Percentiles rank a stretch among this genome's conserved stretches.
Conservation (phyloP, 1,139 yeast species). For the Pneumocystis canis region DNA sequence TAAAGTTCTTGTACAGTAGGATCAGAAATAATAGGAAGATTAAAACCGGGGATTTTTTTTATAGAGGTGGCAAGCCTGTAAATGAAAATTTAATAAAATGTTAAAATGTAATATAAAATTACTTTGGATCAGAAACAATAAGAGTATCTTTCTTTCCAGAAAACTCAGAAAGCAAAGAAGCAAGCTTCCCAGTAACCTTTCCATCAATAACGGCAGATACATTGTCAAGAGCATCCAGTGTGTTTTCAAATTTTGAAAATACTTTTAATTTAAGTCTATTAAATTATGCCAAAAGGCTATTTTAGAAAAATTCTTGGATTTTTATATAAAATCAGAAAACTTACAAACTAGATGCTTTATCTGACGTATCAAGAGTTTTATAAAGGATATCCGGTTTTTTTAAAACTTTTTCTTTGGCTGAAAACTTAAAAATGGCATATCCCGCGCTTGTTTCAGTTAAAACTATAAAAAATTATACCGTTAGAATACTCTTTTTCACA, state of each 20-base stretch:
- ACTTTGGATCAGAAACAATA: constrained; percentile 85
- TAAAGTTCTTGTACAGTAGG: constrained; percentile 88
- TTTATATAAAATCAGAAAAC: not conserved
- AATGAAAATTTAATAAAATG: not conserved
- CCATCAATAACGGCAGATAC: constrained; percentile 87
- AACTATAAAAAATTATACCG: not conserved
- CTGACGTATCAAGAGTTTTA: constrained; percentile 10
- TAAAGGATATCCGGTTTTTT: constrained; percentile 11
- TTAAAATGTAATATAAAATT: constrained; percentile 21
- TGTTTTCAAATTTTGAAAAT: constrained; percentile 84
- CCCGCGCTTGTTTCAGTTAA: not conserved
- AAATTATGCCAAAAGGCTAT: not conserved
- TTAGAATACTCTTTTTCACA: not conserved
- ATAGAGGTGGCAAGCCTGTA: constrained; percentile 58
- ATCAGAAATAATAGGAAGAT: constrained; percentile 80
- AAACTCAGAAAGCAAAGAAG: constrained; percentile 60
- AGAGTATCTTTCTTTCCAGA: constrained; percentile 62
- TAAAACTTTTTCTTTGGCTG: constrained; percentile 14
- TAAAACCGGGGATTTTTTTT: constrained; percentile 72
- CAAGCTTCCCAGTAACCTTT: constrained; percentile 72
- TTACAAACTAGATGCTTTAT: constrained; percentile 10
- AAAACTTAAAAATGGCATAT: constrained; percentile 5
- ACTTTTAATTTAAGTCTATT: constrained; percentile 76
- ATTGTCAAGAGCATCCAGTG: constrained; percentile 93
- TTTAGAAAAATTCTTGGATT: not conserved